Percentiles rank a stretch among this genome's conserved stretches.
Evolutionary conservation across 345 rosid genomes (phyloP).

Genomic region (Salix suchowensis): DNA sequence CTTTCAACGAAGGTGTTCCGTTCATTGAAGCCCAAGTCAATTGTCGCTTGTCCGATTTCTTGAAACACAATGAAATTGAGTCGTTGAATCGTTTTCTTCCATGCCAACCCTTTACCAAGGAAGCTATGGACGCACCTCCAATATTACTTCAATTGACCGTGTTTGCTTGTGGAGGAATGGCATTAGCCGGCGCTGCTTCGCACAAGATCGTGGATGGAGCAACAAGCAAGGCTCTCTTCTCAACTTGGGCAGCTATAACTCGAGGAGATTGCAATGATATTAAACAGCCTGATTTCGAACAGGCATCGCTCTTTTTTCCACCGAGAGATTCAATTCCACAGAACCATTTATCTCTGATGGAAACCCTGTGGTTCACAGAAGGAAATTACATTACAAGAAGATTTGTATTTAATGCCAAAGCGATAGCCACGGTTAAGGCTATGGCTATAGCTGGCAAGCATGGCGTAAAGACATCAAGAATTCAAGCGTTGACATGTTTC

Average conservation of each 20-base stretch:
- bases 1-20: conserved; percentile 21
- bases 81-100: conserved; percentile 13
- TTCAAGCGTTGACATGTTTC: conserved; percentile 20
- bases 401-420: conserved; percentile 16
- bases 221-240: neutral
- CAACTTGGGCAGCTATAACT: conserved; percentile 12
- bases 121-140: neutral
- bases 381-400: conserved; percentile 10
- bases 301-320: conserved; percentile 14
- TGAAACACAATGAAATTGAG: conserved; percentile 9
- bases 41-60: conserved; percentile 9
- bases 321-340: conserved; percentile 8
- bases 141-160: conserved; percentile 2
- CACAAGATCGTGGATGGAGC: conserved; percentile 20
- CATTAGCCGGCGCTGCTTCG: neutral
- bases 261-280: neutral
- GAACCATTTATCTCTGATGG: conserved; percentile 13
- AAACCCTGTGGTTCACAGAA: conserved; percentile 18
- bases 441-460: neutral
- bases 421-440: neutral
- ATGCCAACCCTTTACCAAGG: conserved; percentile 11
- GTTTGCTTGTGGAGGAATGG: conserved; percentile 20
- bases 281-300: neutral
- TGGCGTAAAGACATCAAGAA: neutral
- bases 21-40: conserved; percentile 4